These are phyloP conservation scores for Fusarium sp. DNA, from an alignment of 2,329 filamentous ascomycete genomes.

Conservation along the genomic window DNA sequence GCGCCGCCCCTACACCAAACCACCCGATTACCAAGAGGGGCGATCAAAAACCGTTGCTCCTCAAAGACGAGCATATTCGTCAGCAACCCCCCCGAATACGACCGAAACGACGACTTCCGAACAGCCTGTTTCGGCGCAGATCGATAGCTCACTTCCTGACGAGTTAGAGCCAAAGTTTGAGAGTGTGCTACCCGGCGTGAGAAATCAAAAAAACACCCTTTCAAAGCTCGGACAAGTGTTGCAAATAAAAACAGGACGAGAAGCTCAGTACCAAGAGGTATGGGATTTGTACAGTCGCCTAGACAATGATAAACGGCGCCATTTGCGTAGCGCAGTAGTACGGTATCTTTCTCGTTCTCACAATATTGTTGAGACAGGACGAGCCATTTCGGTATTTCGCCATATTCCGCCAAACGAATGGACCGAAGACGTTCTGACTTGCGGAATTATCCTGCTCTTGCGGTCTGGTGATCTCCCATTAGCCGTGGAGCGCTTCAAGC, in stretches of 20 bases:
- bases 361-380: slow-evolving; percentile 55
- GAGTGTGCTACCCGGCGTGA: background rate
- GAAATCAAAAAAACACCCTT: background rate
- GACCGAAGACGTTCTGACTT: slow-evolving; percentile 52
- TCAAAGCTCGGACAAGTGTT: slow-evolving; percentile 37
- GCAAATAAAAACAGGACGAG: slow-evolving; percentile 30
- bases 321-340: slow-evolving; percentile 49
- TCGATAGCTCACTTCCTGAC: background rate
- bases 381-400: slow-evolving; percentile 57
- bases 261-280: slow-evolving; percentile 50
- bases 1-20: slow-evolving; percentile 49
- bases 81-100: slow-evolving; percentile 25
- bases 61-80: slow-evolving; percentile 44
- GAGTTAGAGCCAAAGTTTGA: background rate
- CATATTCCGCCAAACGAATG: slow-evolving; percentile 50
- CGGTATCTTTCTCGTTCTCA: slow-evolving; percentile 55
- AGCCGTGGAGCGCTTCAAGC: slow-evolving; percentile 54
- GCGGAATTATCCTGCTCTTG: slow-evolving; percentile 55
- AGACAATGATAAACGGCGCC: slow-evolving; percentile 43
- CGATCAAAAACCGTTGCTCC: slow-evolving; percentile 14
- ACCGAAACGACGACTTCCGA: slow-evolving; percentile 1
- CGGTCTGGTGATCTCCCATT: slow-evolving; percentile 49
- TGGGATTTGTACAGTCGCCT: slow-evolving; percentile 57
- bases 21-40: slow-evolving; percentile 39
- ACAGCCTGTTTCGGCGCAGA: background rate